phyloP scores from a whole-genome alignment of 1,284 basidiomycete species.

The Cryptococcus hybrid region DNA sequence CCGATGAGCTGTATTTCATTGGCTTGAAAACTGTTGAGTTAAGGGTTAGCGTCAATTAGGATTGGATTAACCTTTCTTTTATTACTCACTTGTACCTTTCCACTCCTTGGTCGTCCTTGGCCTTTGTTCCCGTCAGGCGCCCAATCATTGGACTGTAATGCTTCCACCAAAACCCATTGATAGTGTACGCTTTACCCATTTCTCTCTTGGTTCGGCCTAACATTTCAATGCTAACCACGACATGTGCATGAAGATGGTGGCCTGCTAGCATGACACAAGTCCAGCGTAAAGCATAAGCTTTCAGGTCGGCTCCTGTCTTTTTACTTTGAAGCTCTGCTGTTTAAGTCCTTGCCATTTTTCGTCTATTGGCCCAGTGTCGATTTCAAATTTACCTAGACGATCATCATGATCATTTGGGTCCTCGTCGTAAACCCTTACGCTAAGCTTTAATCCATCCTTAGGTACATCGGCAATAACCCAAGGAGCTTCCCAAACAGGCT shows the following conservation, averaged over 20 bases:
- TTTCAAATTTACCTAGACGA: slow-evolving; percentile 49
- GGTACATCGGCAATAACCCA: slow-evolving; percentile 56
- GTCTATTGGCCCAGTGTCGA: slow-evolving; percentile 24
- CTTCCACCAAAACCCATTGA: slow-evolving; percentile 49
- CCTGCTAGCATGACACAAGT: slow-evolving; percentile 11
- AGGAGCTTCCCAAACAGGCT: slow-evolving; percentile 51
- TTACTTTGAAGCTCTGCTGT: slow-evolving; percentile 41
- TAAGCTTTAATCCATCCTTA: slow-evolving; percentile 47
- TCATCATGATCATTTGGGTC: slow-evolving; percentile 54
- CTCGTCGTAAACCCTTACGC: slow-evolving; percentile 52
- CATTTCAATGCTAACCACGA: slow-evolving; percentile 45
- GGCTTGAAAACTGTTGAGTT: slow-evolving; percentile 51
- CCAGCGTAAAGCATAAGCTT: slow-evolving; percentile 45
- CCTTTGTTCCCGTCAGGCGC: slow-evolving; percentile 33
- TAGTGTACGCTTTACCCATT: slow-evolving; percentile 51
- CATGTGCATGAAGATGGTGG: slow-evolving; percentile 21
- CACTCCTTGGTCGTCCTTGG: slow-evolving; percentile 22
- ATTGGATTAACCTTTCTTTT: neutral
- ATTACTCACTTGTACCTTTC: slow-evolving; percentile 36
- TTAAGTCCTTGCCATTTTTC: slow-evolving; percentile 27
- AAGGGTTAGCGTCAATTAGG: neutral
- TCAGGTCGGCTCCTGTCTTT: slow-evolving; percentile 49
- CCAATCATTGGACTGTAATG: slow-evolving; percentile 48
- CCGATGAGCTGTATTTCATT: slow-evolving; percentile 55
- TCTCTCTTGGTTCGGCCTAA: slow-evolving; percentile 46